Evolutionary conservation across 2,329 filamentous ascomycete genomes (phyloP), one percentile per base, ranked within the genome.

Genomic region (Cercospora zeina): DNA sequence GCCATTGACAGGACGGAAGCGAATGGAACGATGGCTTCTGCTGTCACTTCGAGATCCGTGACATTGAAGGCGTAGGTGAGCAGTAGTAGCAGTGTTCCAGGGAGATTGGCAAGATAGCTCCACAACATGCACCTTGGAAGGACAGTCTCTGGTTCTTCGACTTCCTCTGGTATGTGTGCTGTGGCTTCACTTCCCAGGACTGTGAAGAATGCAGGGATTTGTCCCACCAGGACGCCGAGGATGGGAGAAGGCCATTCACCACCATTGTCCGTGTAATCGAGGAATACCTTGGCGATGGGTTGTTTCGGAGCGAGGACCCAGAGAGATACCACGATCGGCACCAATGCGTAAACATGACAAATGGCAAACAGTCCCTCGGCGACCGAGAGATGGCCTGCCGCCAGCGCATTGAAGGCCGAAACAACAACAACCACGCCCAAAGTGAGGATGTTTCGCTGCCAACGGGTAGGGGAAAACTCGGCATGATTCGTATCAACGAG

Each of bases 151-250:
- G 78, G 77, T 30, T 79, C 73, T 59, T 76, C 75, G 61, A 79
- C 73, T 61, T 80, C 78, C 64, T 80, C 77, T 2, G 77, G 69
- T 70, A 80, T 76, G 61, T 80, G 76, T 2, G 75, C 76, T 19
- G 76, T 74, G 9, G 76, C 75, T 62, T 80, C 78, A 42, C 57
- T 69, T 6, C 69, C 67, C 1, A 69, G 59, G 6, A 69, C 64
- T n/a, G 68, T 65, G 49, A 73, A 74, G 62, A 71, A 67, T 7
- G 61, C 65, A 5, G 64, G 24, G 61, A 67, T 50, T 72, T 79
- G 76, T 10, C 78, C 78, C 3, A 78, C 74, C 67, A 79, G 74
- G 1, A 77, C 66, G 5, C 74, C 68, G 21, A 78, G 54, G 0
- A 71, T 73, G 21, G 72, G 75, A 1, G 67, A 71, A 39, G 71